Evolutionary conservation across 805 yeast genomes (phyloP).

Genomic region (Nakazawaea anatomiae): DNA sequence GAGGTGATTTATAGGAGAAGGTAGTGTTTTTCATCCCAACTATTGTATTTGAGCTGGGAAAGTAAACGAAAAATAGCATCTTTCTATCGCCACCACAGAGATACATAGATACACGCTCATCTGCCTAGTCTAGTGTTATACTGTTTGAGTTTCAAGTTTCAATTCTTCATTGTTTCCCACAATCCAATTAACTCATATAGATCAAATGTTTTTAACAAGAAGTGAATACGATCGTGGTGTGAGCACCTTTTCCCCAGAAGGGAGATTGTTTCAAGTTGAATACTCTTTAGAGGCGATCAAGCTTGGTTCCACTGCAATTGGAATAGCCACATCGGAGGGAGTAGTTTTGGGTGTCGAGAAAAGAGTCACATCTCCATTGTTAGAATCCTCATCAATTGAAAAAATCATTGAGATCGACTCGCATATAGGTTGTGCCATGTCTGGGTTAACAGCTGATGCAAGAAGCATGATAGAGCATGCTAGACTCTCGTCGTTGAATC

Average conservation of each 20-base stretch:
- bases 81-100: too few relatives aligned
- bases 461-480: constrained; percentile 99
- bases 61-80: too few relatives aligned
- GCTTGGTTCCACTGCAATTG: constrained; percentile 96
- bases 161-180: too few relatives aligned
- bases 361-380: constrained; percentile 85
- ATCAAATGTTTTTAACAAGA: constrained; percentile 90
- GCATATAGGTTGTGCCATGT: constrained; percentile 98
- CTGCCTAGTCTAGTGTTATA: too few relatives aligned
- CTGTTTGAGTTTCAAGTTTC: too few relatives aligned
- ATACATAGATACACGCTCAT: too few relatives aligned
- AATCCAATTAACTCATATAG: too few relatives aligned
- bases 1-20: too few relatives aligned
- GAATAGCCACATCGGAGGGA: constrained; percentile 92
- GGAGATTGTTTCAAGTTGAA: constrained; percentile 96
- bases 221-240: constrained; percentile 99
- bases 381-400: constrained; percentile 91
- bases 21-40: too few relatives aligned
- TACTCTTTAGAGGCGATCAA: constrained; percentile 97
- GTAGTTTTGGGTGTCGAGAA: constrained; percentile 96
- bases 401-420: constrained; percentile 91
- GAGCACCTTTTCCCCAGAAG: constrained; percentile 97
- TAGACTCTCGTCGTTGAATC: constrained; percentile 82
- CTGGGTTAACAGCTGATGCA: constrained; percentile 98
- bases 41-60: too few relatives aligned